phyloP scores from a whole-genome alignment of 768 basidiomycete species.

The Lyophyllum atratum region DNA sequence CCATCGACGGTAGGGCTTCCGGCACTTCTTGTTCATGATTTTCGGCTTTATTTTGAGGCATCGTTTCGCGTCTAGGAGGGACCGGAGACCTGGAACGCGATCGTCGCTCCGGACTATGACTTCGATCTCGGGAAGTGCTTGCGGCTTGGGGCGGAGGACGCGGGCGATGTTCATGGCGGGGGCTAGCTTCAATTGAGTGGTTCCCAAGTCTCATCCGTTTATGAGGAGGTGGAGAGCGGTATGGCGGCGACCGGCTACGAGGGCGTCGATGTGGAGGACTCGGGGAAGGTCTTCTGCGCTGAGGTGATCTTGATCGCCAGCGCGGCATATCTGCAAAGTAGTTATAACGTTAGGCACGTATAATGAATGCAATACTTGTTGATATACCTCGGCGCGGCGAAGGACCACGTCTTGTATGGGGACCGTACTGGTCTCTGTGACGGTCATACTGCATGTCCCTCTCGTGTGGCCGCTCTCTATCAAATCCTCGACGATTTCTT shows the following conservation, averaged over 20 bases:
- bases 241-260: slow-evolving; percentile 24
- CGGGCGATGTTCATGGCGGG: slow-evolving; percentile 17
- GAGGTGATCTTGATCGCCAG: slow-evolving; percentile 20
- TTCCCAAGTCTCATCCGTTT: slow-evolving; percentile 28
- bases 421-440: slow-evolving; percentile 21
- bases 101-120: slow-evolving; percentile 9
- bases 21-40: not conserved
- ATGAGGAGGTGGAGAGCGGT: slow-evolving; percentile 18
- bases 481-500: slow-evolving; percentile 19
- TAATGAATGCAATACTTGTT: not conserved
- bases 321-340: slow-evolving; percentile 10
- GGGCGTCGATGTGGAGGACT: slow-evolving; percentile 18
- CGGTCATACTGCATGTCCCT: slow-evolving; percentile 15
- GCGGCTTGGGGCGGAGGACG: slow-evolving; percentile 15
- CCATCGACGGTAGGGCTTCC: not conserved
- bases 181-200: slow-evolving; percentile 26
- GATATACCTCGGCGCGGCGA: slow-evolving; percentile 18
- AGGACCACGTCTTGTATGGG: slow-evolving; percentile 22
- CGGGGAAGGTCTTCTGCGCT: slow-evolving; percentile 15
- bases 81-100: slow-evolving; percentile 13
- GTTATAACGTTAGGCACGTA: slow-evolving; percentile 3
- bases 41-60: not conserved
- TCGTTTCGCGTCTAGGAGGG: slow-evolving; percentile 5
- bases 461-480: slow-evolving; percentile 22
- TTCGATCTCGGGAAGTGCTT: slow-evolving; percentile 12